Percentiles rank a stretch among this genome's conserved stretches.
phyloP scores from a whole-genome alignment of 208 protist species.

The Leishmania major region DNA sequence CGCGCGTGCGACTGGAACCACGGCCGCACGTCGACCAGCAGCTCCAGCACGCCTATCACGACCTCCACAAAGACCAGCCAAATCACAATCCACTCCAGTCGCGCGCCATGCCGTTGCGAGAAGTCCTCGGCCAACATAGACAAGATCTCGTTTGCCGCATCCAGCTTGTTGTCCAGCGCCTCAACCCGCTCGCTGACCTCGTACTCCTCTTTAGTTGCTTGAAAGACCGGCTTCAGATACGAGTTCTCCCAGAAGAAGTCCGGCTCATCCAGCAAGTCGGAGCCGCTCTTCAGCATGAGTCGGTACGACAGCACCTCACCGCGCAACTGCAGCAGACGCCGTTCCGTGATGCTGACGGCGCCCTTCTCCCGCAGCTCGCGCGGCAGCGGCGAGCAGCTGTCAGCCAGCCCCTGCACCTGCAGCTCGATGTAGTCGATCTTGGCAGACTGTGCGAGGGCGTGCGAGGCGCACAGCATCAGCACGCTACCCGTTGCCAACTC shows the following conservation, averaged over 20 bases:
- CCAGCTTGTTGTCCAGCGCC: conserved; percentile 78
- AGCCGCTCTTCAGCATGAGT: conserved; percentile 81
- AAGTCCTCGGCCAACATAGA: conserved; percentile 82
- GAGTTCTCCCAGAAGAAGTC: conserved; percentile 87
- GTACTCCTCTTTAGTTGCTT: conserved; percentile 77
- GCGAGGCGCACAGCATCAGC: conserved; percentile 70
- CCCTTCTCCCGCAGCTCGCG: conserved; percentile 67
- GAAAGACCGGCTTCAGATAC: conserved; percentile 79
- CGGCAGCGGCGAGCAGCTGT: conserved; percentile 74
- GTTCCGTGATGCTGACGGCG: conserved; percentile 62
- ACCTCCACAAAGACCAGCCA: conserved; percentile 84
- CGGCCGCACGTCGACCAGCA: conserved; percentile 62
- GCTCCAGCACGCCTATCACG: conserved; percentile 74
- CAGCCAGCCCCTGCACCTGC: conserved; percentile 68
- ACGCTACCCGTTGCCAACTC: conserved; percentile 63
- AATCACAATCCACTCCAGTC: conserved; percentile 87
- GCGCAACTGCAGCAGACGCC: conserved; percentile 64
- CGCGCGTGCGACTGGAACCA: conserved; percentile 35
- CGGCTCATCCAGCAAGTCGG: conserved; percentile 80
- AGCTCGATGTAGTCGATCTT: conserved; percentile 87
- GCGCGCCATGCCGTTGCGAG: conserved; percentile 71
- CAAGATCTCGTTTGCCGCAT: conserved; percentile 77
- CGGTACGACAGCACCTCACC: conserved; percentile 78
- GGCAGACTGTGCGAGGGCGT: conserved; percentile 78
- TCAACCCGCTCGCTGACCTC: conserved; percentile 65